Base-by-base conservation (phyloP, 306 rosid species). In the Hippophae gyantsensis region DNA sequence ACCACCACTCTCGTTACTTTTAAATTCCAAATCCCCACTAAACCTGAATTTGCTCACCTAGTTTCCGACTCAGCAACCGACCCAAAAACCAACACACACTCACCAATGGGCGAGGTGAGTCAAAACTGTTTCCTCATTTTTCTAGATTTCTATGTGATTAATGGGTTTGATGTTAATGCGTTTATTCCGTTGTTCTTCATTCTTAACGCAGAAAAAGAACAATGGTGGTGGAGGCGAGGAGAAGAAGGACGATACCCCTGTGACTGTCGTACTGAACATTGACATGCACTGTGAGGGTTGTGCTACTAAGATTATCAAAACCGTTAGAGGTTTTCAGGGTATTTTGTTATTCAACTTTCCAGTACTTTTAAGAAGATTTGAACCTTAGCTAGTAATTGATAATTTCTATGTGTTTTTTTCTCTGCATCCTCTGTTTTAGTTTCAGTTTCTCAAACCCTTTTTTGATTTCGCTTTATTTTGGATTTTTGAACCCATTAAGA, bases 211-310 rank as follows among this genome's bases (percentile, higher is more conserved):
- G 75, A 70, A 52, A 53, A 72, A 66, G 72, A 70, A 67, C 59
- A 32, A 32, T 32, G 38, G 38, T 32, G 38, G 38, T 32, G 71
- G 48, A 6, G 75, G 38, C 38, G 38, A 32, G 38, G 5, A 32
- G 38, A 32, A 32, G 38, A 32, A 60, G 3, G 64, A 13, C 27
- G 74, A 49, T 11, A 61, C 13, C 42, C 67, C 79, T 0, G 54
- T 48, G 46, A 66, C 85, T 0, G 46, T 80, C 6, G 79, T 89
- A 0, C 60, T 82, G 61, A 86, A 82, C 44, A 48, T 84, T 6
- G 88, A 80, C 62, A 76, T 86, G 79, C 90, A 86, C 62, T 86
- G 90, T 40, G 84, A 80, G 2, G 95, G 95, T 13, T 89, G 97
- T 45, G 74, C 87, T 25, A 42, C 77, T 42, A 86, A 78, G 61